Base-by-base conservation (phyloP, 2,329 filamentous ascomycete species). In the Fusarium phyllophilum region DNA sequence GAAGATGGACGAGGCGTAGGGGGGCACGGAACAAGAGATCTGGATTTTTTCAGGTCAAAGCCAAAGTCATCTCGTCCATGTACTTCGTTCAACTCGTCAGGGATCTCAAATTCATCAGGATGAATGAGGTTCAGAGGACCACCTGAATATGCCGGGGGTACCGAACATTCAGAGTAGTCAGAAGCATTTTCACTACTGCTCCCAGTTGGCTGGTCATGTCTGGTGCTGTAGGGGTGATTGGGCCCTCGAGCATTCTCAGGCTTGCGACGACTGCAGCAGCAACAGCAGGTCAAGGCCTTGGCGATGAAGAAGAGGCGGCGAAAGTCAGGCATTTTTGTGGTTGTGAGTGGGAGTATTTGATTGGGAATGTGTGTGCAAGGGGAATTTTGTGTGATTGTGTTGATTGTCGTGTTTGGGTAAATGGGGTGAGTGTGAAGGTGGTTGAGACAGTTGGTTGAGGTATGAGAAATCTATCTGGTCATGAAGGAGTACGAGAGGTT, bases 291-390 rank as follows among this genome's bases (percentile, higher is more conserved):
- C 15, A 70, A 20, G 14, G 48, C 26, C 39, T 57, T 65, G 11
- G 46, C 31, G 18, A 70, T 26, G n/a, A 41, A 42, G 36, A 75
- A 65, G 10, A 75, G 38, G 1, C n/a, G 63, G 14, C 73, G 73
- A 12, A 75, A 75, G 42, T 75, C 67, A 8, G 73, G 73, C 73
- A 75, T 75, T 3, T 29, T 52, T 31, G 18, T 7, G 41, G 11
- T 18, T 26, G 9, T 36, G 48, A 26, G 9, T 20, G 3, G 8
- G 8, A 6, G 4, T 52, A 22, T 10, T 15, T 29, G 10, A 14
- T 36, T 24, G 12, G 5, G 18, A 38, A 12, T 38, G 20, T 18
- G 15, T 29, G 15, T 33, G 13, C 3, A 26, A 26, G 10, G 24
- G 51, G 34, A 13, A 8, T 1, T 20, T 24, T 54, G 51, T 54